Conservation (phyloP, 148 eudicot species). For the Silene latifolia region DNA sequence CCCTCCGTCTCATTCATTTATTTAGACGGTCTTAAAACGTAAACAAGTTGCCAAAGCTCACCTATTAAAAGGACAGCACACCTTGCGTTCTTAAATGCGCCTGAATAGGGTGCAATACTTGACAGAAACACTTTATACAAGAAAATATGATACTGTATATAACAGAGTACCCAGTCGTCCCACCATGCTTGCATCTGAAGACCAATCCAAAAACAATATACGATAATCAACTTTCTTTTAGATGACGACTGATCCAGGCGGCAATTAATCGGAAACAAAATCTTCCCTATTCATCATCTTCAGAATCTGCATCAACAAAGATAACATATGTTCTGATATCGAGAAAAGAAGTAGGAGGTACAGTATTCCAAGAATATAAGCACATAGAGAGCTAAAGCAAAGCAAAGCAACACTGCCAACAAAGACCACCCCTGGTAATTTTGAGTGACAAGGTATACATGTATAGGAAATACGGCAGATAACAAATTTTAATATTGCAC, state of each 20-base stretch:
- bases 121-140: constrained; percentile 20
- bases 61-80: constrained; percentile 2
- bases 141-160: constrained; percentile 14
- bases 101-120: constrained; percentile 10
- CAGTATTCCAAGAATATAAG: neutral
- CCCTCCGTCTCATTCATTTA: too few species aligned
- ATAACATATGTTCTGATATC: neutral
- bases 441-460: neutral
- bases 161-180: constrained; percentile 15
- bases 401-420: constrained; percentile 2
- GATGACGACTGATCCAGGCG: neutral
- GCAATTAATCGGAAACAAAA: constrained; percentile 16
- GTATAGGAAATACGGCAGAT: neutral
- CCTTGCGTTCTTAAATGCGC: neutral
- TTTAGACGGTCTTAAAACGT: too few species aligned
- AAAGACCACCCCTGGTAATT: neutral
- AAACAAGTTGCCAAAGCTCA: constrained; percentile 7
- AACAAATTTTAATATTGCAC: neutral
- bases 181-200: constrained; percentile 9
- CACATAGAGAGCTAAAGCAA: neutral
- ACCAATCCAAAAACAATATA: constrained; percentile 13
- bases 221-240: constrained; percentile 20
- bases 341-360: neutral
- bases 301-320: constrained; percentile 41
- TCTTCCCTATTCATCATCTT: constrained; percentile 40